phyloP scores from a whole-genome alignment of 2,329 filamentous ascomycete genomes.

The Phialophora tarda region DNA sequence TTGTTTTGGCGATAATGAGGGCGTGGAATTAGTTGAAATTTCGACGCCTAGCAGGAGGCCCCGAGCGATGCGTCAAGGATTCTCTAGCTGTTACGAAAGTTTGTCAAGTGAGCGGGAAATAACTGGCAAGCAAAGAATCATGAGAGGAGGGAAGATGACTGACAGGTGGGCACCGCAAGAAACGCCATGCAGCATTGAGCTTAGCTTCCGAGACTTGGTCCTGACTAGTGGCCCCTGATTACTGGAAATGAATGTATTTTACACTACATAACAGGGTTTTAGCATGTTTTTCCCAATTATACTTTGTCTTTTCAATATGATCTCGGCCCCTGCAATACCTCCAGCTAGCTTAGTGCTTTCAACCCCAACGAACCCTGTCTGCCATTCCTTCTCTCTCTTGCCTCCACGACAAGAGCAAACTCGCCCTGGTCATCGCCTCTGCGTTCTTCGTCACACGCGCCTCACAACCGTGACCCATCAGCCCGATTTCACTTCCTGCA shows the following conservation, averaged over 20 bases:
- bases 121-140: conserved; percentile 13
- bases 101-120: conserved; percentile 7
- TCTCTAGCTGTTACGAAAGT: not conserved
- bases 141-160: conserved; percentile 2
- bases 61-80: conserved; percentile 7
- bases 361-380: not conserved
- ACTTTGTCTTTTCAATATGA: not conserved
- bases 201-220: conserved; percentile 6
- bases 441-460: conserved; percentile 22
- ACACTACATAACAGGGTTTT: not conserved
- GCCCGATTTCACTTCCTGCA: conserved; percentile 17
- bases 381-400: not conserved
- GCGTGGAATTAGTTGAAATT: not conserved
- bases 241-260: not conserved
- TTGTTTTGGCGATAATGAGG: not conserved
- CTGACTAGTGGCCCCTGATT: conserved; percentile 18
- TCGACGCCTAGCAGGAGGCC: not conserved
- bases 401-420: conserved; percentile 10
- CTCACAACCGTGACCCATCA: conserved; percentile 10
- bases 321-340: not conserved
- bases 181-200: not conserved
- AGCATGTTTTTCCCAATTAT: accelerated
- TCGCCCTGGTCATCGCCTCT: conserved; percentile 8
- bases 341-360: not conserved
- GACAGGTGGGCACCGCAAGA: not conserved